These are phyloP conservation scores for Bryoglossum gracile DNA, from an alignment of 495 filamentous ascomycete genomes.

Conservation along the genomic window DNA sequence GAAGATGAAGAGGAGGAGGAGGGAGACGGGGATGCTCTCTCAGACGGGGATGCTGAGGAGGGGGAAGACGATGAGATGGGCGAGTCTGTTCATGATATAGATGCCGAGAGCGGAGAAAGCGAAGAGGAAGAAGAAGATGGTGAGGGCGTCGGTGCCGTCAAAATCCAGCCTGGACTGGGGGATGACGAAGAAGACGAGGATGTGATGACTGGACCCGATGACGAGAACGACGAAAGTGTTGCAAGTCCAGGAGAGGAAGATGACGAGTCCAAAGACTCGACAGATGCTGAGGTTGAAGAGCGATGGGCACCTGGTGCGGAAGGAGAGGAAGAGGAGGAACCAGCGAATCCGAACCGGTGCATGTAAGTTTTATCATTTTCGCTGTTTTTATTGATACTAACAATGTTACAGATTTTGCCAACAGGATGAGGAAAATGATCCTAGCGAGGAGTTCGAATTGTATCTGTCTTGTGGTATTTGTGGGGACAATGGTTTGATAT, in stretches of 20 bases:
- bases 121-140: slow-evolving; percentile 38
- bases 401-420: slow-evolving; percentile 21
- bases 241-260: slow-evolving; percentile 21
- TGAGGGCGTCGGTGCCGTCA: slow-evolving; percentile 71
- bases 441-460: slow-evolving; percentile 71
- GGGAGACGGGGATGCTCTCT: slow-evolving; percentile 26
- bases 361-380: slow-evolving; percentile 20
- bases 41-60: slow-evolving; percentile 36
- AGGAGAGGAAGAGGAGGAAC: slow-evolving; percentile 58
- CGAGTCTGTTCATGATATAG: slow-evolving; percentile 26
- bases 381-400: slow-evolving; percentile 3
- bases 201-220: slow-evolving; percentile 32
- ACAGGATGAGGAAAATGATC: slow-evolving; percentile 27
- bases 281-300: slow-evolving; percentile 36
- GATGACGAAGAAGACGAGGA: slow-evolving; percentile 38
- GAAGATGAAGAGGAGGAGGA: slow-evolving; percentile 39
- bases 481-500: slow-evolving; percentile 76
- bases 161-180: slow-evolving; percentile 52
- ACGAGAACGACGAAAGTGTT: slow-evolving; percentile 37
- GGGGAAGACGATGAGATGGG: slow-evolving; percentile 33
- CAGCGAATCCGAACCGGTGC: slow-evolving; percentile 33
- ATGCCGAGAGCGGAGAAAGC: slow-evolving; percentile 33
- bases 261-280: slow-evolving; percentile 28
- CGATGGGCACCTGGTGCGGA: slow-evolving; percentile 53
- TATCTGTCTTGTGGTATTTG: slow-evolving; percentile 75